Percentiles rank a stretch among this genome's conserved stretches.
Conservation (phyloP, 805 yeast genomes). For the Metschnikowia proteae region DNA sequence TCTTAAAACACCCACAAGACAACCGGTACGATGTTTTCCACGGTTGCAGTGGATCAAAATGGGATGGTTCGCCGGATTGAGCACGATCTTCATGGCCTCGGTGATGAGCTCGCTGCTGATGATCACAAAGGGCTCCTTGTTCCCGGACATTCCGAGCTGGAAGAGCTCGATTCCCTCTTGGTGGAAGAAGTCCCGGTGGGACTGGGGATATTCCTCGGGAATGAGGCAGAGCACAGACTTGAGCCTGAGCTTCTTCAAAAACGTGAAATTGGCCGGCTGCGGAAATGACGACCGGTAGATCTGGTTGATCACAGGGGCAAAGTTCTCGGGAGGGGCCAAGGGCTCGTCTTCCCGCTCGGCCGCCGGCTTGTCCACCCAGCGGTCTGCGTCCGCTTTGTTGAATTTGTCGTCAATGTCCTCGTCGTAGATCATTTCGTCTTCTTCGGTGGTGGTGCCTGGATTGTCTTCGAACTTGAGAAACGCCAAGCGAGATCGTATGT, state of each 20-base stretch:
- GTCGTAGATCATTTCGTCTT: conserved; percentile 27
- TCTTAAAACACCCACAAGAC: conserved; percentile 89
- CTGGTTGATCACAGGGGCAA: conserved; percentile 68
- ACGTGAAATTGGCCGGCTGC: conserved; percentile 72
- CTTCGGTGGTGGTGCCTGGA: conserved; percentile 28
- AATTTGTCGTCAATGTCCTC: conserved; percentile 42
- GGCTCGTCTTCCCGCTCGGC: conserved; percentile 14
- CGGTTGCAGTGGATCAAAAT: conserved; percentile 90
- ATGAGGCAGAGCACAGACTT: conserved; percentile 79
- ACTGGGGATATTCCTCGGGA: conserved; percentile 87
- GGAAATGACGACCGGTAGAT: conserved; percentile 92
- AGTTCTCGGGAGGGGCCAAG: conserved; percentile 81
- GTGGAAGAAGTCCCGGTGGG: conserved; percentile 61
- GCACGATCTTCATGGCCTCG: conserved; percentile 73
- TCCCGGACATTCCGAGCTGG: conserved; percentile 92
- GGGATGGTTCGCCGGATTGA: conserved; percentile 88
- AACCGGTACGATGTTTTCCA: conserved; percentile 96
- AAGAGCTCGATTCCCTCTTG: conserved; percentile 62
- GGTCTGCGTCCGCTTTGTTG: conserved; percentile 24
- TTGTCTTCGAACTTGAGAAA: conserved; percentile 26
- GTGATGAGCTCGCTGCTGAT: conserved; percentile 64
- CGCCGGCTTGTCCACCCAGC: conserved; percentile 11
- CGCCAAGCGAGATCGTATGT: conserved; percentile 32
- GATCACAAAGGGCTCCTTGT: conserved; percentile 90
- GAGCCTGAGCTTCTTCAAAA: conserved; percentile 56